phyloP scores from a whole-genome alignment of 495 filamentous ascomycete genomes.

The Trichocladium antarcticum region DNA sequence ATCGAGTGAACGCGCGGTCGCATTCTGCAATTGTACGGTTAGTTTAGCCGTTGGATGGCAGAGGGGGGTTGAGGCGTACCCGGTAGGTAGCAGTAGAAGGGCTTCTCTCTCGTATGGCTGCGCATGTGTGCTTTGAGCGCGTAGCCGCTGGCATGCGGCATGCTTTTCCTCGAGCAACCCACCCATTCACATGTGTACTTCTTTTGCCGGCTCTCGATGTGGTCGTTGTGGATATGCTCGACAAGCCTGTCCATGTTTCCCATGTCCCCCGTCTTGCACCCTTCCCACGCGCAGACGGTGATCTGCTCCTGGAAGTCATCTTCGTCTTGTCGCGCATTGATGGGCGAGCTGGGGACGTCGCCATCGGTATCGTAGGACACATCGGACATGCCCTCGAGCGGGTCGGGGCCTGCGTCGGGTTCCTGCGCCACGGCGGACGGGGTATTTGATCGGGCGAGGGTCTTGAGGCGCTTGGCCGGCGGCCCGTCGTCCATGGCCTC shows the following conservation, averaged over 20 bases:
- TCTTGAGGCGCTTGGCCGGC: slow-evolving; percentile 42
- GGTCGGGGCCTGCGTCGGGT: slow-evolving; percentile 29
- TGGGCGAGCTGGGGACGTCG: slow-evolving; percentile 62
- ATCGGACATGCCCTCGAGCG: slow-evolving; percentile 39
- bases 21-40: slow-evolving; percentile 53
- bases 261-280: slow-evolving; percentile 67
- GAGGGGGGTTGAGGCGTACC: slow-evolving; percentile 42
- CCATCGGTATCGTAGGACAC: slow-evolving; percentile 84
- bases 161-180: slow-evolving; percentile 75
- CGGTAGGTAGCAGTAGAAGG: slow-evolving; percentile 89
- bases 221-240: slow-evolving; percentile 83
- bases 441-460: slow-evolving; percentile 33
- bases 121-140: slow-evolving; percentile 93
- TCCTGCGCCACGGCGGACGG: slow-evolving; percentile 38
- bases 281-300: slow-evolving; percentile 80
- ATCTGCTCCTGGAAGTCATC: slow-evolving; percentile 85
- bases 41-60: neutral
- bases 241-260: slow-evolving; percentile 92
- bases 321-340: slow-evolving; percentile 54
- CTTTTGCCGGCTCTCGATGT: slow-evolving; percentile 65
- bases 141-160: slow-evolving; percentile 88
- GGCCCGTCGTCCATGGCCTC: slow-evolving; percentile 31
- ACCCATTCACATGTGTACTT: slow-evolving; percentile 89
- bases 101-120: slow-evolving; percentile 95
- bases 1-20: slow-evolving; percentile 92